Evolutionary conservation across 2,329 filamentous ascomycete species (phyloP).

Genomic region (Pestalotiopsis sp.): DNA sequence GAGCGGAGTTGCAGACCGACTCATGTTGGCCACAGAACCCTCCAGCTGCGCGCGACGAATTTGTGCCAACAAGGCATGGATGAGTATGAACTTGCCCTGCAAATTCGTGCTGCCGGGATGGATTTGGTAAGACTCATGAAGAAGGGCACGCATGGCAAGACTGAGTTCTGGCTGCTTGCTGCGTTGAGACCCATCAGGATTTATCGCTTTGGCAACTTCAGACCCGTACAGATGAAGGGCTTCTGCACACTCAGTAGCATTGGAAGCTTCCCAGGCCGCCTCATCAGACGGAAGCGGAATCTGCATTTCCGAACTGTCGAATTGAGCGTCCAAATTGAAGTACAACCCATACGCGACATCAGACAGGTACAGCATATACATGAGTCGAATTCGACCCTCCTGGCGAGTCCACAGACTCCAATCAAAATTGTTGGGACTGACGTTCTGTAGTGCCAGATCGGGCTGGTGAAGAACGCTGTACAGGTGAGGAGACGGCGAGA

Average conservation of each 20-base stretch:
- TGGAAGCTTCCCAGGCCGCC: slow-evolving; percentile 69
- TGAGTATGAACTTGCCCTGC: slow-evolving; percentile 72
- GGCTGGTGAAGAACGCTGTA: slow-evolving; percentile 64
- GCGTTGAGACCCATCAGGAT: slow-evolving; percentile 62
- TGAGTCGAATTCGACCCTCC: slow-evolving; percentile 65
- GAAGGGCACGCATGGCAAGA: slow-evolving; percentile 59
- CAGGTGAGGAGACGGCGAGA: slow-evolving; percentile 47
- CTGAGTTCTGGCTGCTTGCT: slow-evolving; percentile 66
- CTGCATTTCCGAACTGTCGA: slow-evolving; percentile 64
- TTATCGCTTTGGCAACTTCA: slow-evolving; percentile 52
- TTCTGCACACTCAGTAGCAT: slow-evolving; percentile 59
- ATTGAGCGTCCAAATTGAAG: slow-evolving; percentile 66
- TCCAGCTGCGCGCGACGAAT: slow-evolving; percentile 48
- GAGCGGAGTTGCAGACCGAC: slow-evolving; percentile 53
- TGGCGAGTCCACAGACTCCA: slow-evolving; percentile 71
- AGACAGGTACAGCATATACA: slow-evolving; percentile 64
- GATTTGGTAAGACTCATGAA: slow-evolving; percentile 59
- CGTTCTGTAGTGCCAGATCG: slow-evolving; percentile 43
- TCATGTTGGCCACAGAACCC: slow-evolving; percentile 35
- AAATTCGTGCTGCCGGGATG: slow-evolving; percentile 68
- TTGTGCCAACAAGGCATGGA: slow-evolving; percentile 67
- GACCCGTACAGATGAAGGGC: slow-evolving; percentile 64
- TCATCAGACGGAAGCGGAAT: slow-evolving; percentile 73
- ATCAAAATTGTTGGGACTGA: slow-evolving; percentile 56
- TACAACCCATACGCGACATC: slow-evolving; percentile 68